Evolutionary conservation across 1,284 basidiomycete species (phyloP), one percentile per base, ranked within the genome.

Genomic region (Microbotryum saponariae): DNA sequence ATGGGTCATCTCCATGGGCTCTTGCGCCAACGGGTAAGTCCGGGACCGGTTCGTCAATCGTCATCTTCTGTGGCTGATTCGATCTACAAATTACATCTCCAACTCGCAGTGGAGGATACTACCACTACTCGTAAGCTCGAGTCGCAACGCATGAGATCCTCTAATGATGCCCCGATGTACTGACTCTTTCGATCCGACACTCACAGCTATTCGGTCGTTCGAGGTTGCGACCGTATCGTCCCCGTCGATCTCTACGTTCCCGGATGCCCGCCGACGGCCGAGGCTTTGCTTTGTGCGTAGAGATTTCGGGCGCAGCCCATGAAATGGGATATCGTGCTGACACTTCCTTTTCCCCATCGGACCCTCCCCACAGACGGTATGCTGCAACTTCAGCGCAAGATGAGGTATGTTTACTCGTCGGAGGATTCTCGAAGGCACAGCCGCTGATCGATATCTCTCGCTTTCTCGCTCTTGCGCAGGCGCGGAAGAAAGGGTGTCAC

Each of bases 1-100:
- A 72, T 98, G 94, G 94, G 96, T 99, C 61, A 90, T 98, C 74
- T 96, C 91, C 31, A 98, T 99, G 96, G 96, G 96, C 55, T 96
- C 91, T 16, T 99, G 96, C 75, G 96, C 96, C 25, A 98, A 98
- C 77, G 94, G 94, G 46, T 93, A 93, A 64, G 94, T 27, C 33
- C 29, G 7, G 49, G 5, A 27, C 25, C 27, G 51, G 27, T 16
- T 8, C 18, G 48, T 54, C 21, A 21, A 60, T 57, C 59, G 69
- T 76, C 16, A 10, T 9, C 14, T 21, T 21, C 12, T 12, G 27
- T 47, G 37, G 6, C 14, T 18, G 27, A 21, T 14, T 61, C 51
- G 25, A 18, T 6, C n/a, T 8, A 42, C 44, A 9, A 6, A 25
- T 16, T 29, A 3, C 16, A 21, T 23, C 16, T 12, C 33, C 25